phyloP scores from a whole-genome alignment of 352 stramenopile species.

The Phytopythium kandeliae region DNA sequence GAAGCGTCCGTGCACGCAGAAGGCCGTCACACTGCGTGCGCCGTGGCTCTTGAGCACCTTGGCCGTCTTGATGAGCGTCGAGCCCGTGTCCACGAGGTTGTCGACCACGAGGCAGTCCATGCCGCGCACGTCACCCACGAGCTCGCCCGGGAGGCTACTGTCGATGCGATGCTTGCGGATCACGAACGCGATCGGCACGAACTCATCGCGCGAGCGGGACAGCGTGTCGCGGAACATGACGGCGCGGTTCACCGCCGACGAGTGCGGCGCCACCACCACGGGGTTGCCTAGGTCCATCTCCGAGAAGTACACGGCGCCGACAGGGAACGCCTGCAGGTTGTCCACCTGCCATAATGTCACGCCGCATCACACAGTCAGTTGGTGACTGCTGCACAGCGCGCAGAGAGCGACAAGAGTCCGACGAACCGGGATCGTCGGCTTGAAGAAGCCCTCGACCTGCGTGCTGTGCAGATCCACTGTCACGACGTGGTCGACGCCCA shows the following conservation, averaged over 20 bases:
- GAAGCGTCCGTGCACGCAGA: conserved; percentile 82
- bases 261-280: conserved; percentile 80
- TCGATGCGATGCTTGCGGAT: conserved; percentile 82
- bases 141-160: conserved; percentile 54
- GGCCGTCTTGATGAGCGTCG: conserved; percentile 76
- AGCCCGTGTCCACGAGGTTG: conserved; percentile 83
- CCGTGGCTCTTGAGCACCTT: conserved; percentile 77
- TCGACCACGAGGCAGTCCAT: conserved; percentile 88
- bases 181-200: conserved; percentile 74
- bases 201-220: conserved; percentile 68
- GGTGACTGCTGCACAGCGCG: too few species aligned
- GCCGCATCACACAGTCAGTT: conserved; percentile 1
- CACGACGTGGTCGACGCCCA: conserved; percentile 86
- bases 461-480: conserved; percentile 86
- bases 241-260: conserved; percentile 68
- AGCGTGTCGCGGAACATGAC: conserved; percentile 81
- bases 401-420: not conserved
- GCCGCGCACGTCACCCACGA: conserved; percentile 71
- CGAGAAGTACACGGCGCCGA: conserved; percentile 83
- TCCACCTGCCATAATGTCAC: conserved; percentile 36
- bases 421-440: conserved; percentile 67
- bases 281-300: conserved; percentile 62
- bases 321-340: conserved; percentile 82
- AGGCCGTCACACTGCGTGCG: conserved; percentile 73
- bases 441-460: conserved; percentile 88